Percentiles rank a stretch among this genome's conserved stretches.
phyloP scores from a whole-genome alignment of 164 flowering plant genomes.

The Stephania yunnanensis region DNA sequence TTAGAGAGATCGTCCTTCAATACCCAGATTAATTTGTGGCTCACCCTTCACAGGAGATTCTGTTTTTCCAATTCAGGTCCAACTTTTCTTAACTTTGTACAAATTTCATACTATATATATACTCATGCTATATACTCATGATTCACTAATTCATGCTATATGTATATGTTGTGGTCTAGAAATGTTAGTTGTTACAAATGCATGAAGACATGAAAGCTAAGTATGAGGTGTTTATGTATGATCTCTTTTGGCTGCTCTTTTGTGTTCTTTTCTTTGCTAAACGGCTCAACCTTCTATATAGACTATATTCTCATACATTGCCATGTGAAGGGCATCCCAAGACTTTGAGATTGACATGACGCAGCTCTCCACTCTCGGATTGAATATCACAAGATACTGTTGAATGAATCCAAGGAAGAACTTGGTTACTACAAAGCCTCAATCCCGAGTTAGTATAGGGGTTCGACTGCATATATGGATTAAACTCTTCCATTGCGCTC shows the following conservation, averaged over 20 bases:
- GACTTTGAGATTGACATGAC: not conserved
- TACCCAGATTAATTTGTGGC: not conserved
- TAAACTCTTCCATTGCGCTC: too few relatives aligned
- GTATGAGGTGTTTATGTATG: too few relatives aligned
- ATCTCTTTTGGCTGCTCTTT: not conserved
- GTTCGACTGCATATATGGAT: too few relatives aligned
- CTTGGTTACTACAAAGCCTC: not conserved
- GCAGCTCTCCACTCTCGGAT: not conserved
- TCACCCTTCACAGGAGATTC: not conserved
- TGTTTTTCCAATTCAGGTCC: not conserved
- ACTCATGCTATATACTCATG: too few relatives aligned
- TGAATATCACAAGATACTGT: not conserved
- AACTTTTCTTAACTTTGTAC: not conserved
- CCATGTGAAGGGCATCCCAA: not conserved
- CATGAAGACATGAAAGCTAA: too few relatives aligned
- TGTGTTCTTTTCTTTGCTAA: not conserved
- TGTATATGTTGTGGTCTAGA: too few relatives aligned
- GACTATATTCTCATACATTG: not conserved
- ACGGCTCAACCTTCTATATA: not conserved
- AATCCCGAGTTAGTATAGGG: too few relatives aligned
- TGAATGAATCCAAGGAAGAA: not conserved
- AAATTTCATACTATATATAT: too few relatives aligned
- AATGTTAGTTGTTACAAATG: too few relatives aligned
- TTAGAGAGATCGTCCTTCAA: not conserved
- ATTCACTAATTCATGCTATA: not conserved